These are phyloP conservation scores for Spinacia oleracea DNA, from an alignment of 179 eudicot genomes.

Conservation along the genomic window DNA sequence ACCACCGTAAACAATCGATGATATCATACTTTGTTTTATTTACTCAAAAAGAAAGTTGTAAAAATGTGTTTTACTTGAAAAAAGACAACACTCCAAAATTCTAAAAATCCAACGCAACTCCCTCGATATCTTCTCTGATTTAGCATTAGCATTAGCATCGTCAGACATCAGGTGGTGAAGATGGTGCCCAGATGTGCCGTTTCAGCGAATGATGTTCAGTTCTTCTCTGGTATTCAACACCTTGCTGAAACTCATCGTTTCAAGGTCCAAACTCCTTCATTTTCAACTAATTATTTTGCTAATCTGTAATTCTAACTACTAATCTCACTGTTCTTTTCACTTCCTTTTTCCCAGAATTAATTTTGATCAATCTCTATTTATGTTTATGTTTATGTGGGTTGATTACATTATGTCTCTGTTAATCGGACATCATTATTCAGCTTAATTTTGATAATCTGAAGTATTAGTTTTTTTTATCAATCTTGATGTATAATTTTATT, in stretches of 20 bases:
- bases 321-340: background rate
- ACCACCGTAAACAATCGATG: too few species aligned
- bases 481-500: background rate
- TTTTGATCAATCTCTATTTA: background rate
- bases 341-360: background rate
- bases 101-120: too few species aligned
- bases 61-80: too few species aligned
- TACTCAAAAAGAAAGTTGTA: too few species aligned
- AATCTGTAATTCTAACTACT: background rate
- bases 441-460: background rate
- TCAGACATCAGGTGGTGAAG: background rate
- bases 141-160: too few species aligned
- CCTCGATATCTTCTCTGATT: too few species aligned
- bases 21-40: too few species aligned
- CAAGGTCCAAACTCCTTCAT: slow-evolving; percentile 40
- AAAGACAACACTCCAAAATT: background rate
- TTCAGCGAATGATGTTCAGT: slow-evolving; percentile 35
- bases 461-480: background rate
- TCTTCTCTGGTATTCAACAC: slow-evolving; percentile 57
- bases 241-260: slow-evolving; percentile 62
- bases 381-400: background rate
- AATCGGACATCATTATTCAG: background rate
- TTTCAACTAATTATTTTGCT: background rate
- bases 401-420: background rate
- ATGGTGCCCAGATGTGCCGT: slow-evolving; percentile 36